These are phyloP conservation scores for Mycena capillaripes DNA, from an alignment of 768 basidiomycete genomes.

Conservation along the genomic window DNA sequence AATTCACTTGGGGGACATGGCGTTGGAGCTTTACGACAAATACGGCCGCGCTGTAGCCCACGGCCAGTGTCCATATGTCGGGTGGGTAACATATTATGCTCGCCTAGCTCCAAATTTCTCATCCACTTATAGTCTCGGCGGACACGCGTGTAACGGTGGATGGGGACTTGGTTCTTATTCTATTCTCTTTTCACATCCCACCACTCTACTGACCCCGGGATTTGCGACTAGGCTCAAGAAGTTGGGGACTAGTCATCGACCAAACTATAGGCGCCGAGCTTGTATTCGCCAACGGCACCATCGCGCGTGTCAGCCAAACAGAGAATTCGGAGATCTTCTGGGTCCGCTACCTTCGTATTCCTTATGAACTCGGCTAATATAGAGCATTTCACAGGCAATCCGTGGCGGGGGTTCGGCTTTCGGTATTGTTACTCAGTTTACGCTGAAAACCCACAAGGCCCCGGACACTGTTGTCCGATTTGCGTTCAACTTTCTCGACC, in stretches of 20 bases:
- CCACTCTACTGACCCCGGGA: no score
- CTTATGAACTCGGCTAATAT: background rate
- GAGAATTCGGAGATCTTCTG: slow-evolving; percentile 42
- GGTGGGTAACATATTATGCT: background rate
- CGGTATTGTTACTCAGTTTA: slow-evolving; percentile 45
- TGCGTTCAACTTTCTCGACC: slow-evolving; percentile 23
- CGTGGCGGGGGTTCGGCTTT: slow-evolving; percentile 45
- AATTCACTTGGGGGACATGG: slow-evolving; percentile 29
- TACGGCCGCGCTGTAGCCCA: slow-evolving; percentile 40
- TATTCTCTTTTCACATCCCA: no score
- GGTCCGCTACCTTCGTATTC: slow-evolving; percentile 29
- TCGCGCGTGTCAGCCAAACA: slow-evolving; percentile 33
- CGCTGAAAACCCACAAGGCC: slow-evolving; percentile 37
- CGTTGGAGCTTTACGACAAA: slow-evolving; percentile 13
- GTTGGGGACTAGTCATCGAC: slow-evolving; percentile 45
- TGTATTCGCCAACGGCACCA: slow-evolving; percentile 40
- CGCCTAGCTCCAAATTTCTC: background rate
- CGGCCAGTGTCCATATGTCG: slow-evolving; percentile 45
- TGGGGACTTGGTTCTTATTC: no score
- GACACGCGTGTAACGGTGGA: slow-evolving; percentile 36
- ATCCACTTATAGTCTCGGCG: slow-evolving; percentile 21
- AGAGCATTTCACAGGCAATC: slow-evolving; percentile 36
- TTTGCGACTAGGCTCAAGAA: slow-evolving; percentile 36
- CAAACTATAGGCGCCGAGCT: slow-evolving; percentile 37
- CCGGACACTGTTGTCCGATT: slow-evolving; percentile 23